phyloP scores from a whole-genome alignment of 139 green algal species.

The Spirogloea muscicola region DNA sequence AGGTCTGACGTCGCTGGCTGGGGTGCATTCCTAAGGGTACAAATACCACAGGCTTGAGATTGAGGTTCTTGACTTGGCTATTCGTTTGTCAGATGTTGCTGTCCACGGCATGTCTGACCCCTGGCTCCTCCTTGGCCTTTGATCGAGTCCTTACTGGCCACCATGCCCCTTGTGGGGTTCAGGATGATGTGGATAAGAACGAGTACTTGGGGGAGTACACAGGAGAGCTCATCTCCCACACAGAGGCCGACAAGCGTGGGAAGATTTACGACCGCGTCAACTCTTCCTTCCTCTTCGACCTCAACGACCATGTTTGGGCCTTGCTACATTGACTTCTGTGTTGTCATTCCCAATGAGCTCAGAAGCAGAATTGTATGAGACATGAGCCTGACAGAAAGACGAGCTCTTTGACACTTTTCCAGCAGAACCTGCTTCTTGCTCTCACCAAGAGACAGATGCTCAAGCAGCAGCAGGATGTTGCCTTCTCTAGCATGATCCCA shows the following conservation, averaged over 20 bases:
- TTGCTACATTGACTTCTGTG: too few relatives aligned
- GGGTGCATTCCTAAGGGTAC: constrained; percentile 38
- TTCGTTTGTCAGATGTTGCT: background rate
- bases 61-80: too few relatives aligned
- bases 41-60: too few relatives aligned
- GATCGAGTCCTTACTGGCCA: background rate
- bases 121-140: too few relatives aligned
- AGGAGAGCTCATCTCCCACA: constrained; percentile 52
- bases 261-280: constrained; percentile 80
- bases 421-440: too few relatives aligned
- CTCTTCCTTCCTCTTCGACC: constrained; percentile 88
- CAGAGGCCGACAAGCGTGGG: constrained; percentile 82
- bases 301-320: constrained; percentile 74
- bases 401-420: too few relatives aligned
- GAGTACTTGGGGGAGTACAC: constrained; percentile 45
- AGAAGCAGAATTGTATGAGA: too few relatives aligned
- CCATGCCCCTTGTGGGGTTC: background rate
- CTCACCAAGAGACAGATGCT: too few relatives aligned
- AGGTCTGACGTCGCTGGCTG: constrained; percentile 30
- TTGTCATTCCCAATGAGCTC: too few relatives aligned
- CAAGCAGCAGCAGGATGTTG: too few relatives aligned
- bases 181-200: constrained; percentile 20
- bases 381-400: too few relatives aligned
- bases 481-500: too few relatives aligned
- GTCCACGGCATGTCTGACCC: background rate